Conservation (phyloP, 208 protist genomes). For the Trichomonas gallinae region DNA sequence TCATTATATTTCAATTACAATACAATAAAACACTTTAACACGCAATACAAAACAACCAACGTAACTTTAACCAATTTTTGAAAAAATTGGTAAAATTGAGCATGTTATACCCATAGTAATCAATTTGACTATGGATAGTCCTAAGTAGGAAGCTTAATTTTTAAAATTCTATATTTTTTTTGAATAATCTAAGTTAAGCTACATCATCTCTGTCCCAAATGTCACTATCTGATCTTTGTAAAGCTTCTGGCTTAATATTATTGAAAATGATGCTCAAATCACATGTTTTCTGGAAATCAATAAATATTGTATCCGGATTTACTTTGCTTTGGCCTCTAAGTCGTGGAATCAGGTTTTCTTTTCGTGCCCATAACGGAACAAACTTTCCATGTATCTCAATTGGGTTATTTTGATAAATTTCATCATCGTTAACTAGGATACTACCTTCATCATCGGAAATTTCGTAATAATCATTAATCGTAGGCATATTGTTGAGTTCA, state of each 20-base stretch:
- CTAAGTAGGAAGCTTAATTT: no score
- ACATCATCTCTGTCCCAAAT: background rate
- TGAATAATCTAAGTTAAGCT: no score
- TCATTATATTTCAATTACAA: no score
- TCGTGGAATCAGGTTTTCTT: background rate
- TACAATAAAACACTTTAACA: no score
- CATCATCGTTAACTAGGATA: background rate
- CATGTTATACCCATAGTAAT: no score
- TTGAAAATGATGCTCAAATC: background rate
- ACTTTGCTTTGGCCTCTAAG: background rate
- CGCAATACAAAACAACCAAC: no score
- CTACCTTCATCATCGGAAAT: background rate
- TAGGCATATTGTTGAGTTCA: no score
- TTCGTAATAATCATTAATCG: background rate
- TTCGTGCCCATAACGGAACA: background rate
- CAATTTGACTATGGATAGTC: no score
- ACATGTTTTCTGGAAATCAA: background rate
- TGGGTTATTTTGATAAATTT: background rate
- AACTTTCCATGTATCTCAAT: constrained; percentile 15
- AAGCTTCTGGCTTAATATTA: background rate
- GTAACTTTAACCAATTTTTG: no score
- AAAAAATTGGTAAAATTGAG: no score
- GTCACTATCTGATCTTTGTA: background rate
- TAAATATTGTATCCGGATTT: background rate
- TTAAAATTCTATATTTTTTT: no score